Evolutionary conservation across 2,329 filamentous ascomycete species (phyloP).

Genomic region (Verticillium dahliae): DNA sequence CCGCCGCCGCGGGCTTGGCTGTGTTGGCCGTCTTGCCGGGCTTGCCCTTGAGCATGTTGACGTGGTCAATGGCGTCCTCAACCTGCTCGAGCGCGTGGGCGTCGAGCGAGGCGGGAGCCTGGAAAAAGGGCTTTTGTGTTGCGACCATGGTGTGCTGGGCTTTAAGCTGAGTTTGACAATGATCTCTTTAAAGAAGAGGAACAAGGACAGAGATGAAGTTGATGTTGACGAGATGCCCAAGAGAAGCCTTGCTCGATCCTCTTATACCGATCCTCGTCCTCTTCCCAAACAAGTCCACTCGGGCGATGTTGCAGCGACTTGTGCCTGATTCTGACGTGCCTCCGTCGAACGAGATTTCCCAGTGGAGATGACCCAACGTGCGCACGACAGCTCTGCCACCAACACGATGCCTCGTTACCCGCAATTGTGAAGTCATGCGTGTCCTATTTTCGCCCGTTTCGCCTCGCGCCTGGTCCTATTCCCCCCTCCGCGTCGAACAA

Average conservation of each 20-base stretch:
- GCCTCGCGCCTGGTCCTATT: background rate
- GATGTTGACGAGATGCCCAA: background rate
- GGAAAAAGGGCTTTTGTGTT: conserved; percentile 9
- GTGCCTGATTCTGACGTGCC: background rate
- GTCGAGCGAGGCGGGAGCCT: conserved; percentile 4
- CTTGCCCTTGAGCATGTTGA: conserved; percentile 44
- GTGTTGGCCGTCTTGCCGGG: conserved; percentile 1
- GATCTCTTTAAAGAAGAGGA: too few species aligned
- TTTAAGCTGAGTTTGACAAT: too few species aligned
- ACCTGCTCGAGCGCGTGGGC: conserved; percentile 33
- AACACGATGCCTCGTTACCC: background rate
- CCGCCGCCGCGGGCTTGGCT: background rate
- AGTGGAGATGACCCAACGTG: background rate
- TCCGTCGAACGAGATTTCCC: too few species aligned
- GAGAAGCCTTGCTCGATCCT: background rate
- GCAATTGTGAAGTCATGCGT: background rate
- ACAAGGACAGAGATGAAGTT: background rate
- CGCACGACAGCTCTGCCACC: background rate
- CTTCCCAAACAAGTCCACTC: background rate
- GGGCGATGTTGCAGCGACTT: background rate
- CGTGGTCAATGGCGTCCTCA: conserved; percentile 44
- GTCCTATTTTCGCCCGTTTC: too few species aligned
- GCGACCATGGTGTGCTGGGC: background rate
- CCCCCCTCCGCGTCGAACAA: background rate
- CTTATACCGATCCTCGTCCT: background rate